Base-by-base conservation (phyloP, 2,329 filamentous ascomycete genomes). In the Fusarium incarnatum region DNA sequence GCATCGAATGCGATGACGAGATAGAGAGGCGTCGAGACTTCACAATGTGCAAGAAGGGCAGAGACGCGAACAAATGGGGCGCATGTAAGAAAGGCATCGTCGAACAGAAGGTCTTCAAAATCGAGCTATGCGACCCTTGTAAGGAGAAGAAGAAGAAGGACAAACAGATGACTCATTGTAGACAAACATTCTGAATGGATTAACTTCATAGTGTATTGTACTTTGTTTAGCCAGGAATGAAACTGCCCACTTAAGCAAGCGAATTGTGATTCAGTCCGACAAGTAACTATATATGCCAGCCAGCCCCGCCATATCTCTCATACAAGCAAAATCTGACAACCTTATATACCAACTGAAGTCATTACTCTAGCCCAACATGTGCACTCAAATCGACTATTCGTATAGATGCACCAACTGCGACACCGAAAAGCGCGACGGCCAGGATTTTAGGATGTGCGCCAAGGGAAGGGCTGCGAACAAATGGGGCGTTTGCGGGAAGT, bases 61-160 rank as follows among this genome's bases (percentile, higher is more conserved):
- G 22, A 2, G 30, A 47, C 0, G 4, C 13, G 2, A 65, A 65
- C 23, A 28, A 47, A 42, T 65, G 62, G 62, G 62, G 60, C 1
- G 60, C 18, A 3, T 65, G 62, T 6, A 32, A 28, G 0, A 47
- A 27, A 3, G 22, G 23, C 0, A 3, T 25, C 0, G 32, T 65
- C 2, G 58, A 64, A 4, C 6, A 28, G 2, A 27, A 20, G 1
- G 13, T 2, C 8, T 34, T 8, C 23, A 25, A 7, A 4, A 5
- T 7, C 23, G 28, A 32, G 6, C 15, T 18, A 1, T 65, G 62
- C 2, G 6, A 5, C 1, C 2, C 18, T 11, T 65, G 62, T 9
- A 5, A 18, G 3, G 18, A 58, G 20, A 11, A 56, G 12, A 40
- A 23, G 10, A 41, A 18, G 18, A 44, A 23, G 9, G 34, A 37